Conservation (phyloP, 1,139 yeast species). For the Keqinozyma sinolaborantium region DNA sequence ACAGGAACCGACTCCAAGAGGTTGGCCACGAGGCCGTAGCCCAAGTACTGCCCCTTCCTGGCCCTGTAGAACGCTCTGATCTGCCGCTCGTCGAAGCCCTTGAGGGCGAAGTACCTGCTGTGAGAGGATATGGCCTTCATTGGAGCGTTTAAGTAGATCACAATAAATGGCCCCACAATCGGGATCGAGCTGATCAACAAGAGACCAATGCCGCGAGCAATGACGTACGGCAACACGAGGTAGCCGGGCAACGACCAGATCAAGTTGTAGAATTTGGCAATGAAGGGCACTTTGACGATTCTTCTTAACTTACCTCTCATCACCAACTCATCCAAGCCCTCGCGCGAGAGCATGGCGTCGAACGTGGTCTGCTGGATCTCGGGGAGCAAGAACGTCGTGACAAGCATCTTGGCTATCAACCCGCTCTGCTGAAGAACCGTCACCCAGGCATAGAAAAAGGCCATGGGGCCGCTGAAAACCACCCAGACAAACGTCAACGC, state of each 20-base stretch:
- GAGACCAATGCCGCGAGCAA: conserved; percentile 23
- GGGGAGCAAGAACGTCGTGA: conserved; percentile 53
- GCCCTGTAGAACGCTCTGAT: conserved; percentile 22
- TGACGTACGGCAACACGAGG: conserved; percentile 20
- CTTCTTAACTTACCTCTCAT: conserved; percentile 42
- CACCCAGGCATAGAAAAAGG: conserved; percentile 51
- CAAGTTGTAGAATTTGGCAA: conserved; percentile 20
- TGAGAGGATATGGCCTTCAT: conserved; percentile 56
- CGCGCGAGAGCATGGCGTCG: conserved; percentile 52
- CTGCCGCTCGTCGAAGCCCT: conserved; percentile 47
- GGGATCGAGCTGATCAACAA: conserved; percentile 53
- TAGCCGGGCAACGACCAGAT: conserved; percentile 22
- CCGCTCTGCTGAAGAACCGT: conserved; percentile 52
- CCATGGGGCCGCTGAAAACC: conserved; percentile 53
- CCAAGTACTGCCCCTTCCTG: conserved; percentile 32
- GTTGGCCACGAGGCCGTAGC: conserved; percentile 60
- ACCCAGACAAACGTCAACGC: conserved; percentile 43
- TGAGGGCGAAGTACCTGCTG: conserved; percentile 56
- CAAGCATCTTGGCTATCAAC: conserved; percentile 46
- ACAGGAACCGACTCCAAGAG: conserved; percentile 60
- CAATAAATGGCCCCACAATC: conserved; percentile 55
- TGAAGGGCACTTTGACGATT: conserved; percentile 28
- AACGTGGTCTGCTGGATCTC: conserved; percentile 52
- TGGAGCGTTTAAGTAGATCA: conserved; percentile 55
- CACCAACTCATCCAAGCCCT: conserved; percentile 48